These are phyloP conservation scores for Lineolata rhizophorae DNA, from an alignment of 495 filamentous ascomycete genomes.

Conservation along the genomic window DNA sequence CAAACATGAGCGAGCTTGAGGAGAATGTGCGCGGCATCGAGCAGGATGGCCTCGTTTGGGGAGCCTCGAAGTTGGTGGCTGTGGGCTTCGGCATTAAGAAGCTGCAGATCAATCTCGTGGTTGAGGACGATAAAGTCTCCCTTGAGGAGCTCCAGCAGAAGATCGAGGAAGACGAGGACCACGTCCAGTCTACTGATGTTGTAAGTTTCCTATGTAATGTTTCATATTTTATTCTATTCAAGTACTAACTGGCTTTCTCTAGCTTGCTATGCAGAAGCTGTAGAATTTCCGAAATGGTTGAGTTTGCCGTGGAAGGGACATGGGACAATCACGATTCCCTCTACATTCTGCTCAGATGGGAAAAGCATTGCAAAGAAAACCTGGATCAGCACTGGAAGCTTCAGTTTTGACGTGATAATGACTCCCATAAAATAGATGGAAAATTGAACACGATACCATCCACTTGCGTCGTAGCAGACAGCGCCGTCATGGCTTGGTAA, in stretches of 20 bases:
- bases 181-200: conserved; percentile 88
- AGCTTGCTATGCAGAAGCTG: conserved; percentile 80
- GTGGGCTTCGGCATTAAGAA: conserved; percentile 98
- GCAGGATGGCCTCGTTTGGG: conserved; percentile 91
- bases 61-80: conserved; percentile 69
- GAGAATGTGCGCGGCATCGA: conserved; percentile 65
- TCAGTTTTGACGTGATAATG: too few relatives aligned
- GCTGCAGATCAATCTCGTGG: conserved; percentile 92
- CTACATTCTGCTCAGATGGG: too few relatives aligned
- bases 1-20: conserved; percentile 66
- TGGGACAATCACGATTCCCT: too few relatives aligned
- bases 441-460: too few relatives aligned
- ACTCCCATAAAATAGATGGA: too few relatives aligned
- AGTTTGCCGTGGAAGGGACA: too few relatives aligned
- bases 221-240: conserved; percentile 1
- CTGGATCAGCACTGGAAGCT: too few relatives aligned
- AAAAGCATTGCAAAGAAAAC: too few relatives aligned
- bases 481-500: too few relatives aligned
- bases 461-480: too few relatives aligned
- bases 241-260: conserved; percentile 7
- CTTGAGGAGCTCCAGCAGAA: conserved; percentile 65
- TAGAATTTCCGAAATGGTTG: conserved; percentile 34
- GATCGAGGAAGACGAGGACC: conserved; percentile 83
- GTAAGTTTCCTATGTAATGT: conserved; percentile 29
- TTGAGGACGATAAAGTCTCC: conserved; percentile 94